phyloP scores from a whole-genome alignment of 495 filamentous ascomycete genomes.

The Aspergillus conjunctus region DNA sequence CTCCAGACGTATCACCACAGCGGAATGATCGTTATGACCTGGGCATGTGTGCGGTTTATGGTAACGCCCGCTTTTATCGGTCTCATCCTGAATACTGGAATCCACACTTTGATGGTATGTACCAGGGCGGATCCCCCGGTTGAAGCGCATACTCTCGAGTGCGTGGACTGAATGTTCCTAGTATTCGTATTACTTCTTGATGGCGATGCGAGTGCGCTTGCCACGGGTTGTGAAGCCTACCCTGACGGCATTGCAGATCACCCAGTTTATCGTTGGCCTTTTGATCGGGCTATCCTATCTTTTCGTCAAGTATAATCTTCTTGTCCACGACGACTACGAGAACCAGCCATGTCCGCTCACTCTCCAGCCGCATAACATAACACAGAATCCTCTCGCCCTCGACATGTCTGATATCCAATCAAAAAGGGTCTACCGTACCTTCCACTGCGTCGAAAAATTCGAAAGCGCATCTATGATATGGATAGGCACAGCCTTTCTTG shows the following conservation, averaged over 20 bases:
- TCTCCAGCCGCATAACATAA: too few species aligned
- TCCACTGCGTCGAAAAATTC: background rate
- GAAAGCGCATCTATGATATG: background rate
- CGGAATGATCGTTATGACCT: conserved; percentile 78
- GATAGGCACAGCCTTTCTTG: background rate
- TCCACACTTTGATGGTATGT: conserved; percentile 80
- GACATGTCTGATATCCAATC: background rate
- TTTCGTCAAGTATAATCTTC: background rate
- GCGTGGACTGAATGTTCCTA: background rate
- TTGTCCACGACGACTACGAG: background rate
- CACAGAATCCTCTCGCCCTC: too few species aligned
- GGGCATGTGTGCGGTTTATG: background rate
- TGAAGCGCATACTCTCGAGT: background rate
- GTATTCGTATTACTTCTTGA: background rate
- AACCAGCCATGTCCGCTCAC: too few species aligned
- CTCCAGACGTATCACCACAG: conserved; percentile 90
- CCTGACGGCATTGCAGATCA: background rate
- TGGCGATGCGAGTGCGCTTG: background rate
- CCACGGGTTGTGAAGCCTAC: background rate
- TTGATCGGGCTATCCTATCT: background rate
- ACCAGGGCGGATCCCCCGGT: too few species aligned
- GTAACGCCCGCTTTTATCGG: conserved; percentile 56
- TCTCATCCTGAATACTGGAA: conserved; percentile 74
- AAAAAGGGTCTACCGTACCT: background rate
- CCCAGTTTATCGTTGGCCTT: background rate